Evolutionary conservation across 208 protist genomes (phyloP).

Genomic region (Trypanosoma theileri): DNA sequence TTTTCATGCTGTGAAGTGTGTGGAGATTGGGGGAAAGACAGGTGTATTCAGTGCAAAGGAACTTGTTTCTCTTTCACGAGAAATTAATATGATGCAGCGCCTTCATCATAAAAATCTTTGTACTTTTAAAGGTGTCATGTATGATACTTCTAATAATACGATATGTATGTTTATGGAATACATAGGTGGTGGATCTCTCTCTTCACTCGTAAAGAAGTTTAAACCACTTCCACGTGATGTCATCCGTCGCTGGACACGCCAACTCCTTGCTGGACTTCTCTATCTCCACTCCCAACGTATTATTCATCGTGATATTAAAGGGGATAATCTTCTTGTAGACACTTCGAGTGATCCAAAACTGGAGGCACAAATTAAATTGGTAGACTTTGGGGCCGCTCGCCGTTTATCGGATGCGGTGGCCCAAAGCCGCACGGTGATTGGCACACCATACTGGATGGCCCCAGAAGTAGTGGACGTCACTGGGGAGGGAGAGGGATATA

Average conservation of each 20-base stretch:
- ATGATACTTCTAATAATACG: slow-evolving; percentile 46
- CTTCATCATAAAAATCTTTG: slow-evolving; percentile 91
- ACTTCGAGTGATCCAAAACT: slow-evolving; percentile 51
- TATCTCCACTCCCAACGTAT: slow-evolving; percentile 91
- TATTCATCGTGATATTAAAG: slow-evolving; percentile 92
- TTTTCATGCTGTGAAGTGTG: slow-evolving; percentile 90
- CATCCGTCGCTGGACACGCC: slow-evolving; percentile 86
- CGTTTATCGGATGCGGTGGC: slow-evolving; percentile 79
- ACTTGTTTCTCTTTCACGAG: slow-evolving; percentile 84
- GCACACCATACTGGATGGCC: slow-evolving; percentile 94
- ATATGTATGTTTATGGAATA: slow-evolving; percentile 95
- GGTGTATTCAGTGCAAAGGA: slow-evolving; percentile 68
- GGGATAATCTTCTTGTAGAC: slow-evolving; percentile 91
- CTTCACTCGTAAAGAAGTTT: slow-evolving; percentile 84
- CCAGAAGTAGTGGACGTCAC: slow-evolving; percentile 87
- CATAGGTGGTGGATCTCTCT: slow-evolving; percentile 88
- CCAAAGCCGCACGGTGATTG: slow-evolving; percentile 88
- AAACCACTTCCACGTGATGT: slow-evolving; percentile 77
- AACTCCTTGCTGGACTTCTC: slow-evolving; percentile 82
- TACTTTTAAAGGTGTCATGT: slow-evolving; percentile 85
- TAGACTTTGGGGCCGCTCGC: slow-evolving; percentile 89
- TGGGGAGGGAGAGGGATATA: slow-evolving; percentile 63
- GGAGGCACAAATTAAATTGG: slow-evolving; percentile 85
- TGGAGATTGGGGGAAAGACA: slow-evolving; percentile 62
- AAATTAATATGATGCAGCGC: slow-evolving; percentile 92